Evolutionary conservation across 2,329 filamentous ascomycete genomes (phyloP).

Genomic region (Fusarium metavorans): DNA sequence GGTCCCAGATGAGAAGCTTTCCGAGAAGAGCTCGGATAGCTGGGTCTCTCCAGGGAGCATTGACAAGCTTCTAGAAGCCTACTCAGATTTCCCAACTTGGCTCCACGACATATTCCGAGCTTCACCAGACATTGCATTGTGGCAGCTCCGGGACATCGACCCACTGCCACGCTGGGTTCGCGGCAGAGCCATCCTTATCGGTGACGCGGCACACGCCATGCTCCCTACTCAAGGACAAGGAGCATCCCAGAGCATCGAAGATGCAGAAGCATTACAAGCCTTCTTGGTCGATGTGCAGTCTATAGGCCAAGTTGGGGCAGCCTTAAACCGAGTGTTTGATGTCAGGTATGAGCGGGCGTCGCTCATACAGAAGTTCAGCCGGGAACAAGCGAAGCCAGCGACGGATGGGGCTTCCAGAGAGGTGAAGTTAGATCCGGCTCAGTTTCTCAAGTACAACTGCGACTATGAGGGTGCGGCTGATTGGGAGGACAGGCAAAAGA

Average conservation of each 20-base stretch:
- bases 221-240: conserved; percentile 24
- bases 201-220: conserved; percentile 27
- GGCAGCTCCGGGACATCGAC: background rate
- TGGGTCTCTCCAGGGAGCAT: conserved; percentile 38
- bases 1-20: conserved; percentile 33
- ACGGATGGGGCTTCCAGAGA: conserved; percentile 28
- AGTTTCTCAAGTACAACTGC: conserved; percentile 40
- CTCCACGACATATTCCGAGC: background rate
- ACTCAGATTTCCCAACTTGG: conserved; percentile 5
- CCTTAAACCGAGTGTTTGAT: conserved; percentile 14
- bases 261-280: conserved; percentile 16
- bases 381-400: conserved; percentile 36
- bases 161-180: background rate
- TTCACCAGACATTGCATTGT: background rate
- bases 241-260: conserved; percentile 25
- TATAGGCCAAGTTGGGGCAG: background rate
- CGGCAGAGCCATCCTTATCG: conserved; percentile 15
- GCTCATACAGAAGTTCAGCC: conserved; percentile 37
- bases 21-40: conserved; percentile 32
- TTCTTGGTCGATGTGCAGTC: background rate
- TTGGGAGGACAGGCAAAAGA: conserved; percentile 33
- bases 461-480: conserved; percentile 34
- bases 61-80: conserved; percentile 31
- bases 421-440: conserved; percentile 34
- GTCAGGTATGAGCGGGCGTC: conserved; percentile 25